A percentile compares a stretch with the other conserved stretches of the same genome.
These are phyloP conservation scores for Aspergillus taichungensis DNA, from an alignment of 495 filamentous ascomycete genomes.

Conservation along the genomic window DNA sequence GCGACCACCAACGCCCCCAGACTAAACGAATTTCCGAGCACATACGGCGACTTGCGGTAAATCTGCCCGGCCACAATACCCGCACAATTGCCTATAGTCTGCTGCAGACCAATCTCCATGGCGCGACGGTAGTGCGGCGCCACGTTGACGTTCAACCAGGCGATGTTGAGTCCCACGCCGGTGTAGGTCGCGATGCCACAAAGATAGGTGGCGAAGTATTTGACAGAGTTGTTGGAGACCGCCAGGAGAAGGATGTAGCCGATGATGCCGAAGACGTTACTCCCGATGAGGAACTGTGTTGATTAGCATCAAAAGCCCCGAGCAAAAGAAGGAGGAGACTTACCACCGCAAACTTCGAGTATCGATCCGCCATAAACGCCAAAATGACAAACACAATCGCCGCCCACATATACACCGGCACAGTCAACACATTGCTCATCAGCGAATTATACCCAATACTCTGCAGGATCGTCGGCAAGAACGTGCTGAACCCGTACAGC, in stretches of 20 bases:
- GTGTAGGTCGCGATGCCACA: slow-evolving; percentile 43
- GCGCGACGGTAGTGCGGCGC: slow-evolving; percentile 50
- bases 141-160: slow-evolving; percentile 50
- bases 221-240: slow-evolving; percentile 29
- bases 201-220: slow-evolving; percentile 50
- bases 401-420: slow-evolving; percentile 36
- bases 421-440: slow-evolving; percentile 38
- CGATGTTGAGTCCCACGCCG: slow-evolving; percentile 42
- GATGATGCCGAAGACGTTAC: slow-evolving; percentile 38
- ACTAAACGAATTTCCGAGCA: slow-evolving; percentile 41
- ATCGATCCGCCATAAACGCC: slow-evolving; percentile 32
- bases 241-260: slow-evolving; percentile 45
- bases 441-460: slow-evolving; percentile 42
- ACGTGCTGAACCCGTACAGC: slow-evolving; percentile 52
- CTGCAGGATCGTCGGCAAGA: slow-evolving; percentile 47
- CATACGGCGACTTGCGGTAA: slow-evolving; percentile 42
- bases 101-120: slow-evolving; percentile 46
- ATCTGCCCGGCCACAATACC: slow-evolving; percentile 47
- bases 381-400: slow-evolving; percentile 34
- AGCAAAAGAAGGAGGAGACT: not conserved
- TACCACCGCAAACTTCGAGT: slow-evolving; percentile 28
- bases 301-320: not conserved
- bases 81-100: slow-evolving; percentile 50
- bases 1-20: slow-evolving; percentile 34
- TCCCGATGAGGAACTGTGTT: slow-evolving; percentile 27